phyloP scores from a whole-genome alignment of 2,329 filamentous ascomycete genomes.

The Apiospora hydei region DNA sequence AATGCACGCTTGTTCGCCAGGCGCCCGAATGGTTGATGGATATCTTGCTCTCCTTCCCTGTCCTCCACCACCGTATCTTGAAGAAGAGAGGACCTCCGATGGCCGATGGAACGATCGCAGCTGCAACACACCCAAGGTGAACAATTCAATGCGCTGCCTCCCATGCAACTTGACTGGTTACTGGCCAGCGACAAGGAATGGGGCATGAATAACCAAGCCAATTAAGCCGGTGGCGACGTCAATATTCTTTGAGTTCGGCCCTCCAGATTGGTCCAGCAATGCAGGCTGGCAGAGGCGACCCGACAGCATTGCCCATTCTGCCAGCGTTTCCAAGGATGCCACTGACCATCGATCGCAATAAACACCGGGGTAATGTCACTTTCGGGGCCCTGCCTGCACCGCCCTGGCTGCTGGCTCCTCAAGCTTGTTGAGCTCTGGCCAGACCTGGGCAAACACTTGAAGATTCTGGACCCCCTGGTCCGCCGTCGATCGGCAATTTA shows the following conservation, averaged over 20 bases:
- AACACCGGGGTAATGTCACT: conserved; percentile 16
- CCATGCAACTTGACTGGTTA: not conserved
- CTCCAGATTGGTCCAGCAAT: conserved; percentile 10
- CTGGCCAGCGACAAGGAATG: not conserved
- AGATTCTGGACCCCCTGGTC: not conserved
- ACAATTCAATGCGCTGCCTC: not conserved
- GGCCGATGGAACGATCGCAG: conserved; percentile 2
- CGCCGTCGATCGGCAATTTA: conserved; percentile 19
- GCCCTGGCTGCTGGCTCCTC: not conserved
- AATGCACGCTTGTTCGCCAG: not conserved
- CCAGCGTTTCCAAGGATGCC: not conserved
- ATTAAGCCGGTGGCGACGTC: conserved; percentile 13
- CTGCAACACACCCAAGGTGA: conserved; percentile 20
- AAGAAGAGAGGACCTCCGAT: conserved; percentile 4
- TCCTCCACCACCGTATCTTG: not conserved
- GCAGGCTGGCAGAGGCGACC: not conserved
- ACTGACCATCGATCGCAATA: not conserved
- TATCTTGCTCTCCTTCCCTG: not conserved
- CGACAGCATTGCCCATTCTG: not conserved
- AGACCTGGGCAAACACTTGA: not conserved
- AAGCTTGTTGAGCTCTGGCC: too few species aligned
- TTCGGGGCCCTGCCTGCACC: conserved; percentile 3
- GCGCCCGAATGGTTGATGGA: not conserved
- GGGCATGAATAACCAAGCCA: conserved; percentile 13
- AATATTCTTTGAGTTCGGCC: not conserved